Base-by-base conservation (phyloP, 441 rosid genomes). In the Erysimum cheiri region DNA sequence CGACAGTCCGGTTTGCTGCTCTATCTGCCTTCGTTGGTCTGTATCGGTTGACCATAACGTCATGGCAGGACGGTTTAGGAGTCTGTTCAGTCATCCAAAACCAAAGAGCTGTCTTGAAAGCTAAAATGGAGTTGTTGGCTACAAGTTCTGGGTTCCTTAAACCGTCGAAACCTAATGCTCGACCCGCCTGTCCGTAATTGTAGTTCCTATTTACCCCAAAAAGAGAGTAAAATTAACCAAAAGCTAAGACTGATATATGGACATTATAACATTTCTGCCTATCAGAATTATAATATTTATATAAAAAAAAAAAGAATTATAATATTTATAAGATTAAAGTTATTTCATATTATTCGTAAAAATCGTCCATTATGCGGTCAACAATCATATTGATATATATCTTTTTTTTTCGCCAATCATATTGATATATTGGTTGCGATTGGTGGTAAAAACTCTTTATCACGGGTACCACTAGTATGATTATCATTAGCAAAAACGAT, bases 31-130 rank as follows among this genome's bases (percentile, higher is more conserved):
- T 24, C 1, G 84, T 75, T 0, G 84, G 96, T 6, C 36, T 28
- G 68, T 87, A 89, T 93, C 93, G 49, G 64, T 59, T 59, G 0
- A 87, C 70, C 95, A 93, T 89, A 14, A 91, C 93, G 26, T 77
- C 58, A 80, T 94, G 98, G 77, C 96, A 89, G 11, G 97, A 89
- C 9, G 92, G 95, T 68, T 84, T 94, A 0, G 97, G 97, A 59
- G 60, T 72, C 77, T 80, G 85, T 73, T 69, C 78, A 0, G 96
- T 91, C 96, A 85, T 91, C 98, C 98, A 94, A 73, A 94, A 91
- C 98, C 96, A 89, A 35, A 94, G 85, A 0, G 84, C 88, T 7
- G 95, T 91, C 74, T 87, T 82, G 83, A 91, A 93, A 8, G 98
- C 89, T 31, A 85, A 76, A 58, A 85, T 28, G 2, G 97, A 84